These are phyloP conservation scores for Closterium sp. DNA, from an alignment of 139 green algal species.

Conservation along the genomic window DNA sequence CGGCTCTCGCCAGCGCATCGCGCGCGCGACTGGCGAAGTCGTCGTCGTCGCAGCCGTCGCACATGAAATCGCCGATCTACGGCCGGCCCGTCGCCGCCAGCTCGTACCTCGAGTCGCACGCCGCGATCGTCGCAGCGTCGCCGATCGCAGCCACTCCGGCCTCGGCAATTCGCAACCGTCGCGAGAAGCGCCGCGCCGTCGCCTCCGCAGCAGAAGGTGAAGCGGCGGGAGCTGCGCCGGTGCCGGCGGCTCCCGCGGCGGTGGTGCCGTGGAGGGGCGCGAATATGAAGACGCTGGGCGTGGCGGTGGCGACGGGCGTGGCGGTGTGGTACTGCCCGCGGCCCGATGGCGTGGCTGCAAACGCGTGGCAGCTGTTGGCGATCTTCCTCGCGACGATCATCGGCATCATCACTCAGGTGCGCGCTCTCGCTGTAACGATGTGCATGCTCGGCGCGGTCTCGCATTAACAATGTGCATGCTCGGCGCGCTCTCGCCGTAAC, in stretches of 20 bases:
- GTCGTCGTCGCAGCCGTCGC: not conserved
- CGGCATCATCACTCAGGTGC: constrained; percentile 83
- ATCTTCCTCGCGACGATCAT: constrained; percentile 84
- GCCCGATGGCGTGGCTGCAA: constrained; percentile 72
- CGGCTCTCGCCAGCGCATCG: not conserved
- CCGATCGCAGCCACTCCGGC: not conserved
- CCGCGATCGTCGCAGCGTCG: not conserved
- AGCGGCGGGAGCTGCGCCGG: not conserved
- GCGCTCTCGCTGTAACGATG: constrained; percentile 29
- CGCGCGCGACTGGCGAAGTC: not conserved
- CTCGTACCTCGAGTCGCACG: not conserved
- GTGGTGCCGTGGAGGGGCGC: constrained; percentile 69
- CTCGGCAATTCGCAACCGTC: not conserved
- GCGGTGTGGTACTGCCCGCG: constrained; percentile 78
- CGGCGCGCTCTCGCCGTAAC: not conserved
- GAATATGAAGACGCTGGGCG: constrained; percentile 83
- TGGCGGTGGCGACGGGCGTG: constrained; percentile 73
- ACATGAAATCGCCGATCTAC: not conserved
- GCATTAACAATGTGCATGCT: not conserved
- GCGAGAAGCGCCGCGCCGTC: not conserved
- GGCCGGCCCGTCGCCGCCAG: not conserved
- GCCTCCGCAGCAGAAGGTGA: not conserved
- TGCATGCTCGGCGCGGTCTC: not conserved
- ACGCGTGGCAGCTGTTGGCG: constrained; percentile 82
- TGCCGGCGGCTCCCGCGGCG: not conserved